Percentiles rank a stretch among this genome's conserved stretches.
Conservation (phyloP, 345 rosid genomes). For the Sonneratia caseolaris region DNA sequence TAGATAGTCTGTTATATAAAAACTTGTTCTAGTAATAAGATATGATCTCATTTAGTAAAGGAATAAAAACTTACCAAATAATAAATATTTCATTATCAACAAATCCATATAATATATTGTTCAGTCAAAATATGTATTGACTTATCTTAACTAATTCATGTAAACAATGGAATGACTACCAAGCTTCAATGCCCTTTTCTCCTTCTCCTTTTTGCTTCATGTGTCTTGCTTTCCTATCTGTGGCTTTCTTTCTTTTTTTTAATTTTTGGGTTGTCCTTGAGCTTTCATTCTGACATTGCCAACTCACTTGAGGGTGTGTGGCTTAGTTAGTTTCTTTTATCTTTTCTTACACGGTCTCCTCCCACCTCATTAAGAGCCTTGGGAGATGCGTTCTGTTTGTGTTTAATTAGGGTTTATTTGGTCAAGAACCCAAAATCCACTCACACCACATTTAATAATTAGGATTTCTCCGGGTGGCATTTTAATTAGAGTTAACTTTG, state of each 20-base stretch:
- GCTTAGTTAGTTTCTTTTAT: constrained; percentile 11
- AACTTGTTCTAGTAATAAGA: too few relatives aligned
- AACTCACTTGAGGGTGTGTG: constrained; percentile 34
- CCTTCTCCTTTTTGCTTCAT: background rate
- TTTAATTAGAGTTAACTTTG: too few relatives aligned
- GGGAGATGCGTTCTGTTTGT: constrained; percentile 29
- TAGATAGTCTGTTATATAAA: too few relatives aligned
- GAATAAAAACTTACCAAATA: too few relatives aligned
- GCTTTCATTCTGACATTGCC: constrained; percentile 60
- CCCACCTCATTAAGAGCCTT: constrained; percentile 13
- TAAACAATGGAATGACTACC: background rate
- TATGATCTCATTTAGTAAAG: too few relatives aligned
- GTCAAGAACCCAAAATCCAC: constrained; percentile 40
- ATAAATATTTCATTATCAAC: too few relatives aligned
- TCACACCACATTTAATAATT: background rate
- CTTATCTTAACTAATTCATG: too few relatives aligned
- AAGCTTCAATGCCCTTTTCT: background rate
- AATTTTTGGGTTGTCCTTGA: constrained; percentile 14
- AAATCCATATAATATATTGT: too few relatives aligned
- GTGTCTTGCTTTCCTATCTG: background rate
- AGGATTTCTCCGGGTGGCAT: background rate
- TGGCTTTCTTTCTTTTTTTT: constrained; percentile 2
- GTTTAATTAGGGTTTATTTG: constrained; percentile 37
- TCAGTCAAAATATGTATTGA: too few relatives aligned
- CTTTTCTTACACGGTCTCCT: constrained; percentile 12